These are phyloP conservation scores for Fusarium nelsonii DNA, from an alignment of 2,329 filamentous ascomycete species.

Conservation along the genomic window DNA sequence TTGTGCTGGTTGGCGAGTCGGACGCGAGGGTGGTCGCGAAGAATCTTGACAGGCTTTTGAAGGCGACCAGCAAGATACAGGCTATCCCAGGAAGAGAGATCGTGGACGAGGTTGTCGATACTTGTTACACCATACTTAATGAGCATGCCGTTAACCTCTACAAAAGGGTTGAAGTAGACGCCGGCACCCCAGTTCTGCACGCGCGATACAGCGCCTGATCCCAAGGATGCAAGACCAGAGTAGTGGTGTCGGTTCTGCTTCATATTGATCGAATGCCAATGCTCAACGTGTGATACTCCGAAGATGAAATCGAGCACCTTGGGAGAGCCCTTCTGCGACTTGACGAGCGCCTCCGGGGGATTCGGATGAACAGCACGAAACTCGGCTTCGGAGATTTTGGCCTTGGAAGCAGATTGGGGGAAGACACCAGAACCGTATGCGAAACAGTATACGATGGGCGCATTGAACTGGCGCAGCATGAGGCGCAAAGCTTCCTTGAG, in stretches of 20 bases:
- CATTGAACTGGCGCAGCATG: constrained; percentile 90
- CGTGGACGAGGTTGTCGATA: constrained; percentile 86
- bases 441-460: constrained; percentile 95
- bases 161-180: constrained; percentile 97
- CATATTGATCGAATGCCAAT: constrained; percentile 96
- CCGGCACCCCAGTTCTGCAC: constrained; percentile 95
- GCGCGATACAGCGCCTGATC: constrained; percentile 85
- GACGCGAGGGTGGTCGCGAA: constrained; percentile 91
- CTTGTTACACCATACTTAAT: constrained; percentile 99
- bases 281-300: constrained; percentile 91
- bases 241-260: constrained; percentile 92
- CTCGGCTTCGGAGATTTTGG: constrained; percentile 66
- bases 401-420: constrained; percentile 73
- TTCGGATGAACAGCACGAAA: constrained; percentile 80
- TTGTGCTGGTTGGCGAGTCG: constrained; percentile 97
- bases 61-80: constrained; percentile 95
- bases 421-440: constrained; percentile 98
- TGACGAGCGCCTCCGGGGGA: constrained; percentile 81
- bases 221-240: constrained; percentile 83
- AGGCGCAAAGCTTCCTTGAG: constrained; percentile 91
- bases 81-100: constrained; percentile 92
- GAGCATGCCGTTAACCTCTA: constrained; percentile 92
- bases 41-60: constrained; percentile 97
- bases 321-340: constrained; percentile 86
- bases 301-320: constrained; percentile 99